Evolutionary conservation across 2,329 filamentous ascomycete genomes (phyloP).

Genomic region (Lomentospora prolificans): DNA sequence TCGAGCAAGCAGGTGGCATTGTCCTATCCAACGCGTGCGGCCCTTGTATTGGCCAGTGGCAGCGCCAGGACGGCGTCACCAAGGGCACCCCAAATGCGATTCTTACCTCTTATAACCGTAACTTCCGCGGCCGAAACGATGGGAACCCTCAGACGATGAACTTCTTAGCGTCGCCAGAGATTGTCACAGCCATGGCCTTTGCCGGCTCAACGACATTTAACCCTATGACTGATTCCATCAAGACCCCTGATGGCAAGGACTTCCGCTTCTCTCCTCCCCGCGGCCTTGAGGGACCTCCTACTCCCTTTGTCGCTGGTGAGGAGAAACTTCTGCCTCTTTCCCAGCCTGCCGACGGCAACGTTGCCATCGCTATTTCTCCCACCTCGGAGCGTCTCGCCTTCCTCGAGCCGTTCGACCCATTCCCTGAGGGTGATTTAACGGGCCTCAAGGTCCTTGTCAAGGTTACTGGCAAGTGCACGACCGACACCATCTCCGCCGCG

Average conservation of each 20-base stretch:
- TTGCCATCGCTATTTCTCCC: constrained; percentile 69
- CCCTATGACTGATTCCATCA: constrained; percentile 77
- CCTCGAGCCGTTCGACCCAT: constrained; percentile 80
- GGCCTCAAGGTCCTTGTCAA: constrained; percentile 86
- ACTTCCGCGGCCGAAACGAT: constrained; percentile 95
- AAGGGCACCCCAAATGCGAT: constrained; percentile 92
- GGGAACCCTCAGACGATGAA: constrained; percentile 97
- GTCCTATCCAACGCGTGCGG: constrained; percentile 93
- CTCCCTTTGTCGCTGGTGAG: constrained; percentile 69
- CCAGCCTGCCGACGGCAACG: constrained; percentile 59
- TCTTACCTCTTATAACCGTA: constrained; percentile 94
- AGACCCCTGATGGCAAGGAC: constrained; percentile 65
- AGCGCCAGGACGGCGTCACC: constrained; percentile 70
- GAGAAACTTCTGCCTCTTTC: constrained; percentile 63
- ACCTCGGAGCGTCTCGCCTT: constrained; percentile 84
- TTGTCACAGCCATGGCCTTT: constrained; percentile 94
- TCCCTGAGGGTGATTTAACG: constrained; percentile 65
- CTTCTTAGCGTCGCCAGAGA: constrained; percentile 91
- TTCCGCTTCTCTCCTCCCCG: constrained; percentile 80
- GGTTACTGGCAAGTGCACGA: constrained; percentile 95
- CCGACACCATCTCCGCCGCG: constrained; percentile 94
- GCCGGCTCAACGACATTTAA: constrained; percentile 92
- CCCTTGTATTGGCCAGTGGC: constrained; percentile 92
- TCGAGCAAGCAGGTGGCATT: constrained; percentile 76
- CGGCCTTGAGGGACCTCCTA: constrained; percentile 53